Conservation (phyloP, 2,329 filamentous ascomycete genomes). For the Aspergillus pseudoviridinutans region DNA sequence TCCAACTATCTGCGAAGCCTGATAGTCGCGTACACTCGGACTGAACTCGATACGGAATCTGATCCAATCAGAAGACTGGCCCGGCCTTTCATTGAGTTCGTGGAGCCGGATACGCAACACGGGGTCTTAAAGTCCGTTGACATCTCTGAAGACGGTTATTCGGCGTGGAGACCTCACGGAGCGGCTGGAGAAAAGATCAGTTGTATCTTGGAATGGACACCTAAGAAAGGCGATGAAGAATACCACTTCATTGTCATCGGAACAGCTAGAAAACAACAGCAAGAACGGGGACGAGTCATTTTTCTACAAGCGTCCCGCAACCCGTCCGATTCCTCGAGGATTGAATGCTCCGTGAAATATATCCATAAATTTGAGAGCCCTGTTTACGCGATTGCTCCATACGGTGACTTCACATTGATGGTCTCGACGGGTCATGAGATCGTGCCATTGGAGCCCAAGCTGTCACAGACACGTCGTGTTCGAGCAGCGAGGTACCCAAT, state of each 20-base stretch:
- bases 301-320: slow-evolving; percentile 34
- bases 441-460: slow-evolving; percentile 42
- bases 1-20: slow-evolving; percentile 45
- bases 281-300: slow-evolving; percentile 34
- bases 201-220: slow-evolving; percentile 41
- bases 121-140: slow-evolving; percentile 13
- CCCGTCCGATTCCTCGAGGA: slow-evolving; percentile 19
- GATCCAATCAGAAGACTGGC: slow-evolving; percentile 29
- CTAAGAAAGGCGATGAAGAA: slow-evolving; percentile 29
- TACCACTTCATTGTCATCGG: slow-evolving; percentile 41
- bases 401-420: slow-evolving; percentile 39
- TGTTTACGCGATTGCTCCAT: slow-evolving; percentile 57
- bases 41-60: slow-evolving; percentile 21
- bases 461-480: slow-evolving; percentile 39
- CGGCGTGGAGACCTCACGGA: slow-evolving; percentile 27
- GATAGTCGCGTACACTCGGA: slow-evolving; percentile 45
- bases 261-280: slow-evolving; percentile 29
- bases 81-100: slow-evolving; percentile 35
- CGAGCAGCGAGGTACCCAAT: slow-evolving; percentile 38
- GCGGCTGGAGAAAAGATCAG: slow-evolving; percentile 39
- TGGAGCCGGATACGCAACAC: slow-evolving; percentile 34
- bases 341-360: slow-evolving; percentile 35
- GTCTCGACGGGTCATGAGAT: slow-evolving; percentile 44
- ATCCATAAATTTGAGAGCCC: slow-evolving; percentile 31
- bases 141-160: slow-evolving; percentile 5